phyloP scores from a whole-genome alignment of 2,329 filamentous ascomycete genomes.

The Metarhizium sp. region DNA sequence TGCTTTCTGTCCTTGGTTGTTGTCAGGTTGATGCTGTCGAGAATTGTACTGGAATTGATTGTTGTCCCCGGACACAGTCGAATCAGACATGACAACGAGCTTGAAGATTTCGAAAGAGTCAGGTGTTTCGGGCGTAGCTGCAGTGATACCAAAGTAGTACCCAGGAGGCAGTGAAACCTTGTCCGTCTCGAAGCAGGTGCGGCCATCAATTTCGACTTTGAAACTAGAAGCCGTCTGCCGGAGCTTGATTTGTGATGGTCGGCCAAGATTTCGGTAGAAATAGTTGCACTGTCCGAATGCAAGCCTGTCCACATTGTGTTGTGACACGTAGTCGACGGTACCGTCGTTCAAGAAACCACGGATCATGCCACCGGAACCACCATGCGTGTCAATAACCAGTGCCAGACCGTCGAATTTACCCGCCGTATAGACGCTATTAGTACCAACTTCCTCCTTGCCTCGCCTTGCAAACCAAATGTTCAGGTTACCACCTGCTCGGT shows the following conservation, averaged over 20 bases:
- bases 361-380: slow-evolving; percentile 68
- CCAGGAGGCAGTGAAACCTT: slow-evolving; percentile 70
- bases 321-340: slow-evolving; percentile 64
- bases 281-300: slow-evolving; percentile 92
- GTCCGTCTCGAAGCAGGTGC: slow-evolving; percentile 72
- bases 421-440: slow-evolving; percentile 75
- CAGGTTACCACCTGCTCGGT: slow-evolving; percentile 78
- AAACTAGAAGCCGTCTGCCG: slow-evolving; percentile 55
- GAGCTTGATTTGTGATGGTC: slow-evolving; percentile 71
- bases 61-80: slow-evolving; percentile 12
- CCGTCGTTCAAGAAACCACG: slow-evolving; percentile 94
- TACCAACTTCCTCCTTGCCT: slow-evolving; percentile 54
- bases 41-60: slow-evolving; percentile 6
- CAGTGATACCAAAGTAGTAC: slow-evolving; percentile 80
- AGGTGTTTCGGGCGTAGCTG: slow-evolving; percentile 79
- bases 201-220: slow-evolving; percentile 71
- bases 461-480: slow-evolving; percentile 85
- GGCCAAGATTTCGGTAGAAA: slow-evolving; percentile 82
- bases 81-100: slow-evolving; percentile 61
- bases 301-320: slow-evolving; percentile 69
- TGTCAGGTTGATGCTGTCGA: slow-evolving; percentile 18
- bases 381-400: slow-evolving; percentile 76
- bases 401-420: slow-evolving; percentile 84
- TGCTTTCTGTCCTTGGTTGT: slow-evolving; percentile 22
- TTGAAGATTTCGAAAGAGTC: slow-evolving; percentile 95